Evolutionary conservation across 2,329 filamentous ascomycete genomes (phyloP), one percentile per base, ranked within the genome.

Genomic region (Lecanoromycetidae sp.): DNA sequence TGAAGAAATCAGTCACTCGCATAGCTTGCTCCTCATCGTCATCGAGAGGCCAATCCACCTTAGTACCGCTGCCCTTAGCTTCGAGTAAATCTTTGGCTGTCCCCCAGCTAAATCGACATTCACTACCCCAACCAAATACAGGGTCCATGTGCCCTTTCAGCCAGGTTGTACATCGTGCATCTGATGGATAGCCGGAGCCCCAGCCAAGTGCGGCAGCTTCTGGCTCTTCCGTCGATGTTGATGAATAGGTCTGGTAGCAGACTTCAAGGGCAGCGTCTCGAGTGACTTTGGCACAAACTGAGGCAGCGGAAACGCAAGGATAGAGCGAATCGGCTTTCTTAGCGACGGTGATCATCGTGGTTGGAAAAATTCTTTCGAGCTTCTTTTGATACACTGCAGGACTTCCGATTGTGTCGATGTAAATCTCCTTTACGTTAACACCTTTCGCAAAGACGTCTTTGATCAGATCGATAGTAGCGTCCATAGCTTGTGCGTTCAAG

Each of bases 51-150:
- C 90, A 96, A 37, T 94, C 87, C 0, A 94, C 82, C 60, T 75
- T 81, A 44, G 83, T 73, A 3, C 76, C 77, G 20, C 70, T 71
- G 7, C 70, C 74, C 62, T 84, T 87, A n/a, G 71, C 68, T 55
- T 95, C 88, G 3, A 98, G 68, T 78, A 96, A 76, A 59, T 96
- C 88, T 67, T 93, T 95, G 2, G 84, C 84, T 1, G 91, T 96
- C 0, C 91, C 90, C 91, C 91, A 98, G 60, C 87, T 94, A 60
- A 95, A 96, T 4, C 91, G 75, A 61, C 87, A 94, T 66, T 96
- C 88, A 20, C 76, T 76, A 0, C 90, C 88, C 90, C 91, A 98
- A 12, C 91, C 91, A 68, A 96, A 98, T 1, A 96, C 67, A 2
- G 86, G 85, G 60, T 98, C 82, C 80, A 95, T 90, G 55, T 90